These are phyloP conservation scores for Mrakiaceae sp. DNA, from an alignment of 1,284 basidiomycete species.

Conservation along the genomic window DNA sequence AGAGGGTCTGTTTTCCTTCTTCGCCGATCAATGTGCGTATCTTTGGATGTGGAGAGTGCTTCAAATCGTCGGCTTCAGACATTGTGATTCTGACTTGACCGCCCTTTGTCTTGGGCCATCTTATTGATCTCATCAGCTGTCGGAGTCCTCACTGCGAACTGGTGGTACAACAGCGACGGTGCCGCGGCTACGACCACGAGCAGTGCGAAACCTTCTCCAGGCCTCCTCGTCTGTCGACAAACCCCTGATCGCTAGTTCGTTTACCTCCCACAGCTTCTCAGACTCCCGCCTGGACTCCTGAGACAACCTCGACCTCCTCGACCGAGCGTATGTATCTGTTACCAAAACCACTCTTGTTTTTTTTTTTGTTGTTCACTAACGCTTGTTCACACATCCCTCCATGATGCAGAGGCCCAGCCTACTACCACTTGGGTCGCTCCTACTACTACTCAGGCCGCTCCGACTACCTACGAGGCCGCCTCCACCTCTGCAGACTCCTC, in stretches of 20 bases:
- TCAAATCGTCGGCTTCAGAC: too few species aligned
- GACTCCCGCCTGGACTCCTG: slow-evolving; percentile 21
- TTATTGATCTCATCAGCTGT: background rate
- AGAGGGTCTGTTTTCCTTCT: slow-evolving; percentile 51
- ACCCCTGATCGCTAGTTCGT: slow-evolving; percentile 1
- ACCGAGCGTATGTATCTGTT: background rate
- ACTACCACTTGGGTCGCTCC: slow-evolving; percentile 13
- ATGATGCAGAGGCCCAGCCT: too few species aligned
- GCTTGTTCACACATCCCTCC: too few species aligned
- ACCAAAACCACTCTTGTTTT: too few species aligned
- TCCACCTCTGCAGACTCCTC: slow-evolving; percentile 16
- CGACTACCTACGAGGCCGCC: background rate
- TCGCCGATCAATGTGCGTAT: slow-evolving; percentile 24
- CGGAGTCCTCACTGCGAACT: slow-evolving; percentile 17
- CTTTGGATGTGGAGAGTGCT: background rate
- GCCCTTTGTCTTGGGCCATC: background rate
- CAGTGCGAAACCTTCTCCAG: too few species aligned
- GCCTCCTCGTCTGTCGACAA: too few species aligned
- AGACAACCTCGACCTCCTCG: slow-evolving; percentile 22
- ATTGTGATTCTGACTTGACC: background rate
- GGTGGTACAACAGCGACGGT: slow-evolving; percentile 48
- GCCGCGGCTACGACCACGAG: slow-evolving; percentile 29
- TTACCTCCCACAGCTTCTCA: slow-evolving; percentile 18
- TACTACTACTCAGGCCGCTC: slow-evolving; percentile 2
- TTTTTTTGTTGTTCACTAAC: slow-evolving; percentile 14